Evolutionary conservation across 176 grass and related monocot species (phyloP).

Genomic region (Chloris gayana): DNA sequence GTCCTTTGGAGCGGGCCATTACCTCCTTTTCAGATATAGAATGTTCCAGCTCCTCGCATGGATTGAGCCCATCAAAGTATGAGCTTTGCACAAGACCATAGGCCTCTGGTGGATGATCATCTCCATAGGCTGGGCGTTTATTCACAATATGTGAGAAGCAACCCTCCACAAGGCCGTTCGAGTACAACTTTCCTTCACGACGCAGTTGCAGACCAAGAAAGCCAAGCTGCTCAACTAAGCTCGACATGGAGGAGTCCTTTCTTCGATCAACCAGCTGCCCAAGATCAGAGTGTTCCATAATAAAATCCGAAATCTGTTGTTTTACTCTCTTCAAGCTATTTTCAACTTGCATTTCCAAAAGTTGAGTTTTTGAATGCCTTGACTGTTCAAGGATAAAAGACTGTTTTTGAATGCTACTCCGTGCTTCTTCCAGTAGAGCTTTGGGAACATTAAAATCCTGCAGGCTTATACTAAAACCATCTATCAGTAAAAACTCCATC

Average conservation of each 20-base stretch:
- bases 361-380: too few relatives aligned
- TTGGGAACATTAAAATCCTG: too few relatives aligned
- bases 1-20: constrained; percentile 89
- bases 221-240: constrained; percentile 83
- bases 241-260: constrained; percentile 60
- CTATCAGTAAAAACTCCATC: too few relatives aligned
- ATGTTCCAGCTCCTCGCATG: constrained; percentile 89
- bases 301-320: constrained; percentile 60
- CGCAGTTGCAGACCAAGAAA: constrained; percentile 87
- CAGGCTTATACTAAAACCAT: too few relatives aligned
- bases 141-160: constrained; percentile 76
- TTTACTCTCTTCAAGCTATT: constrained; percentile 62
- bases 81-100: constrained; percentile 75
- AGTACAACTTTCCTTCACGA: constrained; percentile 65
- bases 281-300: constrained; percentile 56
- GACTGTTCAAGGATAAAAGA: too few relatives aligned
- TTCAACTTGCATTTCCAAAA: too few relatives aligned
- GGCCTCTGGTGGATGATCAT: constrained; percentile 68
- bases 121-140: constrained; percentile 45
- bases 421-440: too few relatives aligned
- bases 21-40: constrained; percentile 77
- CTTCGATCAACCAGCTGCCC: constrained; percentile 70
- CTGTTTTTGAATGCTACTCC: too few relatives aligned
- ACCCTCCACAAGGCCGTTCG: too few relatives aligned
- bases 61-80: constrained; percentile 85